Evolutionary conservation across 2,329 filamentous ascomycete genomes (phyloP).

Genomic region (Clarireedia paspali): DNA sequence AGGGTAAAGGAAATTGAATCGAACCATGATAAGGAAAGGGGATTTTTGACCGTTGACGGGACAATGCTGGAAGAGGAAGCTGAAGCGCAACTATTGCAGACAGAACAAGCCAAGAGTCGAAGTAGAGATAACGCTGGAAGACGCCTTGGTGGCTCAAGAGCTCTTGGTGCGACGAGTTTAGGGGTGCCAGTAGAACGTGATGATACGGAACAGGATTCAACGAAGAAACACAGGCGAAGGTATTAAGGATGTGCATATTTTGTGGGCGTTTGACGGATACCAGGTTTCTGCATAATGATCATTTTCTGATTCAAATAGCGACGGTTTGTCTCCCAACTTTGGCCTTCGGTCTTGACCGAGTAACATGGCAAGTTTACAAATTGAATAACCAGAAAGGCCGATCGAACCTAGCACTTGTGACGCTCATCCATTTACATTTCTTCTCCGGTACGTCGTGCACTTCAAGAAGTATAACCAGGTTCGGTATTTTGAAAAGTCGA

Average conservation of each 20-base stretch:
- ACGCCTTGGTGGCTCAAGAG: slow-evolving; percentile 24
- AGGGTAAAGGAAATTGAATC: slow-evolving; percentile 80
- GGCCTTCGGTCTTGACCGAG: neutral
- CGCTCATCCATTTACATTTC: neutral
- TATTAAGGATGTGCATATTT: slow-evolving; percentile 1
- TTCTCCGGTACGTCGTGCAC: neutral
- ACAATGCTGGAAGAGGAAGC: slow-evolving; percentile 69
- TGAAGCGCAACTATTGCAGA: slow-evolving; percentile 51
- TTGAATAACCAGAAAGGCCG: neutral
- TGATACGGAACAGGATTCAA: slow-evolving; percentile 6
- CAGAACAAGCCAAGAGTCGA: slow-evolving; percentile 39
- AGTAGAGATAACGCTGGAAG: slow-evolving; percentile 36
- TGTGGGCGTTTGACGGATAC: slow-evolving; percentile 5
- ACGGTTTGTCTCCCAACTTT: neutral
- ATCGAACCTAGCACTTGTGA: too few relatives aligned
- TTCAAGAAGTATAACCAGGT: neutral
- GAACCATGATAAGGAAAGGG: slow-evolving; percentile 64
- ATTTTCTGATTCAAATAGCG: neutral
- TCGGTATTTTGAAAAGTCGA: too few relatives aligned
- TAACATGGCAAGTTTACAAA: neutral
- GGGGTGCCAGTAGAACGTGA: slow-evolving; percentile 22
- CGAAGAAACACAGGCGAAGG: slow-evolving; percentile 5
- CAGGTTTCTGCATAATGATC: slow-evolving; percentile 7
- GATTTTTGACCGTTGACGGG: slow-evolving; percentile 79
- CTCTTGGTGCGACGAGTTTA: slow-evolving; percentile 27